These are phyloP conservation scores for Mycena rebaudengoi DNA, from an alignment of 768 basidiomycete genomes.

Conservation along the genomic window DNA sequence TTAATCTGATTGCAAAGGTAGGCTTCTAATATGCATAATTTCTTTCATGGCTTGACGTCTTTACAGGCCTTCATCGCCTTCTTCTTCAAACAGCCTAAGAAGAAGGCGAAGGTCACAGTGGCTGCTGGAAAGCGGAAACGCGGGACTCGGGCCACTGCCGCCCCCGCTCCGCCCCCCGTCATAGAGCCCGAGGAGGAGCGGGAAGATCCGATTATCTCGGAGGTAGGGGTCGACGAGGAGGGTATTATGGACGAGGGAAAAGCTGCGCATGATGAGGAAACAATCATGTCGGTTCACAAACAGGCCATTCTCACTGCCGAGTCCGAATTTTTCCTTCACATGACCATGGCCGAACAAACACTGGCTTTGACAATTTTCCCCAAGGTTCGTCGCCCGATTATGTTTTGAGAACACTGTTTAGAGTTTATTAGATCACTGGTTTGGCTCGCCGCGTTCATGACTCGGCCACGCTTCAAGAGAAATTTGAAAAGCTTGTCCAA, in stretches of 20 bases:
- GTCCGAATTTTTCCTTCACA: not conserved
- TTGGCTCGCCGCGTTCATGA: not conserved
- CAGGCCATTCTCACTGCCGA: not conserved
- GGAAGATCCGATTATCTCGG: too few species aligned
- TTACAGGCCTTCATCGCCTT: not conserved
- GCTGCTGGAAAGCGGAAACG: not conserved
- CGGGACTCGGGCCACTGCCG: not conserved
- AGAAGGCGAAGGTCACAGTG: not conserved
- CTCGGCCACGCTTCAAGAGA: conserved; percentile 28
- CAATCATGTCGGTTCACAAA: not conserved
- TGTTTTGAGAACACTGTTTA: not conserved
- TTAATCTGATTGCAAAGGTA: not conserved
- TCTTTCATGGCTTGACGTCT: not conserved
- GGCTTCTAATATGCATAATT: not conserved
- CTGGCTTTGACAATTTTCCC: not conserved
- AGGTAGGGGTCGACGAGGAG: too few species aligned
- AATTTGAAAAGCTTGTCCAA: conserved; percentile 33
- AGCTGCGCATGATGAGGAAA: too few species aligned
- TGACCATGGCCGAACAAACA: not conserved
- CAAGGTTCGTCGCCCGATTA: not conserved
- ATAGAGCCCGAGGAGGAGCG: too few species aligned
- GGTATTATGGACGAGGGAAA: too few species aligned
- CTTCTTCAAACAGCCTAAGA: not conserved
- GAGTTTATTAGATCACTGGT: not conserved
- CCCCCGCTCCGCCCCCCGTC: too few species aligned